Base-by-base conservation (phyloP, 345 rosid species). In the Lepidium aucheri region DNA sequence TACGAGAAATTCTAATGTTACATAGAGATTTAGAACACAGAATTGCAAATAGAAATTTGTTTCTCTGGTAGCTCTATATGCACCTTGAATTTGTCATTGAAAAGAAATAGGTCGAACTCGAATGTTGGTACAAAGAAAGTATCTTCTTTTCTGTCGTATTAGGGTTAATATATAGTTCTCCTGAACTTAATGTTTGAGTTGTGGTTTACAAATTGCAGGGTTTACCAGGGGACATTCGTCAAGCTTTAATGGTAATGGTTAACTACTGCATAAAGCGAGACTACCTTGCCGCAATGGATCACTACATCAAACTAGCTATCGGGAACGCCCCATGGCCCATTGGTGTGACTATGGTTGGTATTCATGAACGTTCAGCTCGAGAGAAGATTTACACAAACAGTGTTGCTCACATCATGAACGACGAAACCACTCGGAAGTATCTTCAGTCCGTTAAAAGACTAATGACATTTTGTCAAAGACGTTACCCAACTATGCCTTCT, bases 261-360 rank as follows among this genome's bases (percentile, higher is more conserved):
- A 74, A 86, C 47, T 77, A 85, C 86, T 94, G 96, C 82, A 83
- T 85, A 79, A 78, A 80, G 81, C 81, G 99, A 53, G 96, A 90
- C 78, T 94, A 94, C 84, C 85, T 94, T 8, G 97, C 99, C 58
- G 99, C 91, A 39, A 88, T 90, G 99, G 97, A 94, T 77, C 99
- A 86, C 11, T 94, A 94, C 69, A 94, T 94, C 71, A 88, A 79
- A 75, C 44, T 94, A 77, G 95, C 97, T 15, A 94, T 94, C 9
- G 99, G 99, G 6, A 94, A 90, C 70, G 99, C 97, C 12, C 97
- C 97, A 14, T 94, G 99, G 99, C 99, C 99, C 33, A 94, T 94
- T 33, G 96, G 97, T 73, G 99, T 94, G 14, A 94, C 99, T 80
- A 94, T 94, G 99, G 99, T 94, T 83, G 99, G 99, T 80, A 94